phyloP scores from a whole-genome alignment of 805 yeast genomes.

The Ogataea parapolymorpha region DNA sequence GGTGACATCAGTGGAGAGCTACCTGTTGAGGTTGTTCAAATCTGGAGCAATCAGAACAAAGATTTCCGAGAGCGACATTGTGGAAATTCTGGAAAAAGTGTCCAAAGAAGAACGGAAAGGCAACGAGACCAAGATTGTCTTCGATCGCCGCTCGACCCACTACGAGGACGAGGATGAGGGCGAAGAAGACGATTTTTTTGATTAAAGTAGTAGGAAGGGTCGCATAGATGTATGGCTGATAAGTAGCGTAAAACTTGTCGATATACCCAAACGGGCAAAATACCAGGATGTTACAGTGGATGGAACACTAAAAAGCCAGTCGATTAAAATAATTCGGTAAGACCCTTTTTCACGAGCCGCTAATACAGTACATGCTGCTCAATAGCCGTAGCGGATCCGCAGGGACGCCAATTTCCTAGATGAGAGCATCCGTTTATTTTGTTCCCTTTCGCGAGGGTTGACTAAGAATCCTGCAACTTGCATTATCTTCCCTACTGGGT shows the following conservation, averaged over 20 bases:
- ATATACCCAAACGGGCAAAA: background rate
- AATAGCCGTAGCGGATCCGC: no score
- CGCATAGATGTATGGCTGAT: background rate
- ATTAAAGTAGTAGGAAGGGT: slow-evolving; percentile 23
- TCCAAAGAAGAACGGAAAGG: slow-evolving; percentile 65
- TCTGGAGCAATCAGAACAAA: slow-evolving; percentile 75
- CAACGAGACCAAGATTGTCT: slow-evolving; percentile 64
- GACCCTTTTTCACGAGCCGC: no score
- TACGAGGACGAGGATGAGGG: slow-evolving; percentile 22
- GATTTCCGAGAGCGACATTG: slow-evolving; percentile 78
- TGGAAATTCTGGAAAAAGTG: slow-evolving; percentile 76
- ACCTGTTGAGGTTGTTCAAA: slow-evolving; percentile 66
- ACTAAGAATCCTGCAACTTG: background rate
- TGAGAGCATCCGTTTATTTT: no score
- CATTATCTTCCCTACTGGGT: background rate
- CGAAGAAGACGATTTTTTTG: slow-evolving; percentile 34
- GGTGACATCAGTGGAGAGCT: slow-evolving; percentile 82
- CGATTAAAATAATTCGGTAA: no score
- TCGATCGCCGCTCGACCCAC: slow-evolving; percentile 40
- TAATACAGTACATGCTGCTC: no score
- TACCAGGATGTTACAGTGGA: background rate
- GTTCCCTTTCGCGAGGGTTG: no score
- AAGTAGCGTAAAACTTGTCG: background rate
- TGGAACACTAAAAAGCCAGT: no score
- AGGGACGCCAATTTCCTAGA: no score